Evolutionary conservation across 805 yeast species (phyloP), one percentile per base, ranked within the genome.

Genomic region (Wickerhamiella vanderwaltii): DNA sequence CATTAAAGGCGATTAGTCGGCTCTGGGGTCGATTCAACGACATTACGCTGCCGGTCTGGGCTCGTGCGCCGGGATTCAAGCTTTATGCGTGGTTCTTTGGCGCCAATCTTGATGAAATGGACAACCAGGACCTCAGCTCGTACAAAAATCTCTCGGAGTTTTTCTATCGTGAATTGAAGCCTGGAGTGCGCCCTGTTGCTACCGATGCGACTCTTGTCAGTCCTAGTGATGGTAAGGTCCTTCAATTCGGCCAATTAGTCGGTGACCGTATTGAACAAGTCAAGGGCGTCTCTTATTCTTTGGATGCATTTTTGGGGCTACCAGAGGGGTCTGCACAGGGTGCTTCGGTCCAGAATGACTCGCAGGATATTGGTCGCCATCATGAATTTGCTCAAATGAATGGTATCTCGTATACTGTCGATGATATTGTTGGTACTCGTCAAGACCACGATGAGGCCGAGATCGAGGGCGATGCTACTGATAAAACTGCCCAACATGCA

Each of bases 21-120:
- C 62, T 88, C 34, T 91, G 99, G 99, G 99, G 99, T 24, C 76
- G 74, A 52, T 71, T 91, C 44, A 91, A 91, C 57, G 77, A 77
- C 43, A 69, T 87, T 34, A 78, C 75, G 35, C 66, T 91, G 48
- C 99, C 99, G 0, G 69, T 77, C 19, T 85, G 95, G 93, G 53
- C 88, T 46, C 72, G 99, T 52, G 75, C 70, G 9, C 91, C 93
- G 16, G 77, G 95, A 6, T 91, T 69, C 62, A 71, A 67, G 54
- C 66, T 87, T 42, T 91, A 91, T 58, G 73, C 95, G 2, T 66
- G 69, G 39, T 45, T 81, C 20, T 91, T 91, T 60, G 95, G 95
- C 7, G 98, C 79, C 5, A 80, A 91, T 54, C 63, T 91, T 38
- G 82, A 79, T 46, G 99, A 91, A 60, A 81, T 88, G 72, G 78